Conservation (phyloP, 192 early-diverging fungal species). For the Mortierella claussenii region DNA sequence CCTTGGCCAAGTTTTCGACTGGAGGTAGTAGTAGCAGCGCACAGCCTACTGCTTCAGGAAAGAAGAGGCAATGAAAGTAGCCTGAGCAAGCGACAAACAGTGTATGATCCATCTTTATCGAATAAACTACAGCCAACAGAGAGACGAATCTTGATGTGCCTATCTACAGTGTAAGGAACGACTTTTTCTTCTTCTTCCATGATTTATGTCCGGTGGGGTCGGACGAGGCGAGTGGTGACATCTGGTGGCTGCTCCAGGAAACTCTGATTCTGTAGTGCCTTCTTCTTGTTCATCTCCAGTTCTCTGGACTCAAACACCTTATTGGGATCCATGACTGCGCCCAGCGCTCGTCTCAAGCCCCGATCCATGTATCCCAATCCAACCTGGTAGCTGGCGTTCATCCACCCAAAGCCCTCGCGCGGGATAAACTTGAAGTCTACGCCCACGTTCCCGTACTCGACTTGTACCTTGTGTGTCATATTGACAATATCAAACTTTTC, state of each 20-base stretch:
- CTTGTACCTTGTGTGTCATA: conserved; percentile 89
- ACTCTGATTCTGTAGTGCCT: neutral
- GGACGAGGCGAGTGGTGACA: conserved; percentile 32
- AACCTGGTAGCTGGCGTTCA: conserved; percentile 93
- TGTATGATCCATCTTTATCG: no score
- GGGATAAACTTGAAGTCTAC: conserved; percentile 93
- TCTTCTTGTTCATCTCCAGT: neutral
- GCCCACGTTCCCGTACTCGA: conserved; percentile 98
- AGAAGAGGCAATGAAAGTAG: neutral
- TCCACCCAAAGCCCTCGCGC: conserved; percentile 98
- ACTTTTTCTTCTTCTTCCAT: no score
- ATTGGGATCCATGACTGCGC: conserved; percentile 54
- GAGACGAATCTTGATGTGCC: no score
- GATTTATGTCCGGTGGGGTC: conserved; percentile 14
- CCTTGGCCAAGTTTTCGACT: conserved; percentile 49
- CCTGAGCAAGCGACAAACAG: neutral
- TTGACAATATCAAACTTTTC: conserved; percentile 97
- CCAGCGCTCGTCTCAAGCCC: conserved; percentile 81
- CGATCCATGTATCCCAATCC: conserved; percentile 80
- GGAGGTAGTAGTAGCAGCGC: conserved; percentile 18
- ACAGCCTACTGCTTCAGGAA: neutral
- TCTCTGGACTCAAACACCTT: conserved; percentile 24
- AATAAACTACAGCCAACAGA: no score
- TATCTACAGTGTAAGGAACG: no score
- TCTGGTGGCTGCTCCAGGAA: conserved; percentile 29